Conservation (phyloP, 1,284 basidiomycete species). For the Rhodotorula sp. region DNA sequence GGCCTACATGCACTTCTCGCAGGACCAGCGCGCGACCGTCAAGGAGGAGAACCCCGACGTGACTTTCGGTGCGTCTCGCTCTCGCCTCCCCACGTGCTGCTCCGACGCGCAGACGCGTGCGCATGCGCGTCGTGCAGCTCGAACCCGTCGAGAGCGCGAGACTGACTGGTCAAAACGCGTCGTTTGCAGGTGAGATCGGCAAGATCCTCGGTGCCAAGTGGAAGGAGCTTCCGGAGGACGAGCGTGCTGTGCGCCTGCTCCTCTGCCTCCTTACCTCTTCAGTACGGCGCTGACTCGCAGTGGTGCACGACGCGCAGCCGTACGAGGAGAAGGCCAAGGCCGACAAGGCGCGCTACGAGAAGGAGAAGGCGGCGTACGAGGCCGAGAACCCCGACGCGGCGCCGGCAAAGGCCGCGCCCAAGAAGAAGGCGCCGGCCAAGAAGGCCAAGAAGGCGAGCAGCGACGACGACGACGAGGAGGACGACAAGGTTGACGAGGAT, state of each 20-base stretch:
- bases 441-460: conserved; percentile 24
- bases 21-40: conserved; percentile 92
- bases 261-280: neutral
- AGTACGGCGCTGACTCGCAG: neutral
- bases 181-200: conserved; percentile 68
- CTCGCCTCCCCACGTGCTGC: neutral
- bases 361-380: conserved; percentile 74
- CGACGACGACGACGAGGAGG: conserved; percentile 23
- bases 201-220: conserved; percentile 85
- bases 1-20: conserved; percentile 98
- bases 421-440: conserved; percentile 18
- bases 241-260: conserved; percentile 71
- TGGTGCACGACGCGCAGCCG: conserved; percentile 61
- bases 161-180: neutral
- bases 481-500: conserved; percentile 15
- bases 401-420: conserved; percentile 7
- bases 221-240: conserved; percentile 79
- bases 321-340: conserved; percentile 81
- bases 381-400: conserved; percentile 14
- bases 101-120: neutral
- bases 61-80: conserved; percentile 69
- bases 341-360: conserved; percentile 76
- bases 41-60: conserved; percentile 94
- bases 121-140: neutral
- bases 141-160: neutral